Conservation (phyloP, 2,329 filamentous ascomycete species). For the Gaeumannomyces sp. region DNA sequence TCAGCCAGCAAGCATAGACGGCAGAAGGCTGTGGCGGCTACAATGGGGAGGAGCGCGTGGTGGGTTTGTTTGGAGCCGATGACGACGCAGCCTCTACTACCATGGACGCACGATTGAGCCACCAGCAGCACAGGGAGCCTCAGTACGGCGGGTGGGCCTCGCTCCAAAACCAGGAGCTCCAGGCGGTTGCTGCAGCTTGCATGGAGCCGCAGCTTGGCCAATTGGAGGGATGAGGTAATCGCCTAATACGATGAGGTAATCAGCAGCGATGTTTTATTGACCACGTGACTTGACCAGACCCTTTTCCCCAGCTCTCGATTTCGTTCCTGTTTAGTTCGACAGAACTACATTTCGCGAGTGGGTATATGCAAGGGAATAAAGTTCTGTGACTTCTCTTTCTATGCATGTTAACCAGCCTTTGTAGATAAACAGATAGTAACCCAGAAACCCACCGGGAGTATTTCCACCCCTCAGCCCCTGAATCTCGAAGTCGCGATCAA, state of each 20-base stretch:
- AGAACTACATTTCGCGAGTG: too few species aligned
- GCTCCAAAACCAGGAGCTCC: neutral
- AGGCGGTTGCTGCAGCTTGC: neutral
- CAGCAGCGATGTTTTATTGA: too few species aligned
- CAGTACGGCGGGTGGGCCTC: neutral
- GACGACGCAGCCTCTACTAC: slow-evolving; percentile 6
- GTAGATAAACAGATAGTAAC: too few species aligned
- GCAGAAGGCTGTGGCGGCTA: neutral
- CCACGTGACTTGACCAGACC: neutral
- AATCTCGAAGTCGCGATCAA: too few species aligned
- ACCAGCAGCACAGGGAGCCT: neutral
- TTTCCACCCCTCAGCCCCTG: too few species aligned
- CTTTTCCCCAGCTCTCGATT: too few species aligned
- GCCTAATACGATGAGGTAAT: neutral
- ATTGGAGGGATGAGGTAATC: neutral
- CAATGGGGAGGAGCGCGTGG: neutral
- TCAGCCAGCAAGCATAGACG: slow-evolving; percentile 1
- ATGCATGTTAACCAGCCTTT: too few species aligned
- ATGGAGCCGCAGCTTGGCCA: neutral
- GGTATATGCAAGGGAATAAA: too few species aligned
- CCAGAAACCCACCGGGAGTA: too few species aligned
- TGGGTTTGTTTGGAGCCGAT: slow-evolving; percentile 3
- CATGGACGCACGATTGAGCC: neutral
- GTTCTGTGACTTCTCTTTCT: too few species aligned
- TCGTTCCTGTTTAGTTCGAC: too few species aligned